A percentile compares a stretch with the other conserved stretches of the same genome.
These are phyloP conservation scores for Diaporthe vaccinii DNA, from an alignment of 2,329 filamentous ascomycete genomes.

Conservation along the genomic window DNA sequence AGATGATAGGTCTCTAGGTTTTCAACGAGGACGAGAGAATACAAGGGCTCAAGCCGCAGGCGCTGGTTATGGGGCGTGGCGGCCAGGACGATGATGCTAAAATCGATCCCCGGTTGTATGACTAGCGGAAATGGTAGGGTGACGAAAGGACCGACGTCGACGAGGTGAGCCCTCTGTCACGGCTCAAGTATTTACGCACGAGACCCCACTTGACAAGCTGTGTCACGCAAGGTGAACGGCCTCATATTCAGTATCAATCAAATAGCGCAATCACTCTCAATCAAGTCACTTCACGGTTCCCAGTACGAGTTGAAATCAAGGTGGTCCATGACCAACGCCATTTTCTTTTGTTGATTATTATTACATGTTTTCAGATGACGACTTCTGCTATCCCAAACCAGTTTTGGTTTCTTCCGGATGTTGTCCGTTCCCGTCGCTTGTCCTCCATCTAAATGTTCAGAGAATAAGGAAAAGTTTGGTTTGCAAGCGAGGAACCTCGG, in stretches of 20 bases:
- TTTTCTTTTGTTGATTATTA: conserved; percentile 21
- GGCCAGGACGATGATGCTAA: not conserved
- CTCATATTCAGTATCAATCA: too few relatives aligned
- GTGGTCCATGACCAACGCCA: conserved; percentile 17
- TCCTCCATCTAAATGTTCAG: conserved; percentile 16
- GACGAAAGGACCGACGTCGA: conserved; percentile 32
- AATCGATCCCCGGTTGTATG: not conserved
- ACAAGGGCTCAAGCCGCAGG: not conserved
- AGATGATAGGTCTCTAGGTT: not conserved
- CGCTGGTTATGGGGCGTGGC: not conserved
- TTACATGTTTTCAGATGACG: conserved; percentile 20
- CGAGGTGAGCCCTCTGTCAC: too few relatives aligned
- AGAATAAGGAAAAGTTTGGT: conserved; percentile 20
- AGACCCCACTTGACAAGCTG: not conserved
- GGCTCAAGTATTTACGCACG: too few relatives aligned
- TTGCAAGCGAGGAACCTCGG: conserved; percentile 29
- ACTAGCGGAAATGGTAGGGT: not conserved
- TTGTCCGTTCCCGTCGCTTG: conserved; percentile 17
- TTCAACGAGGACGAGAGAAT: not conserved
- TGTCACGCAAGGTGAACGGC: not conserved
- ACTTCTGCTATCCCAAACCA: conserved; percentile 19
- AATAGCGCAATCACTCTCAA: too few relatives aligned
- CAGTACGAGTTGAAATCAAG: not conserved
- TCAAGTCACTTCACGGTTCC: not conserved
- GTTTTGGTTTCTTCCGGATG: not conserved